phyloP scores from a whole-genome alignment of 129 eudicot species.

The Logfia minima region DNA sequence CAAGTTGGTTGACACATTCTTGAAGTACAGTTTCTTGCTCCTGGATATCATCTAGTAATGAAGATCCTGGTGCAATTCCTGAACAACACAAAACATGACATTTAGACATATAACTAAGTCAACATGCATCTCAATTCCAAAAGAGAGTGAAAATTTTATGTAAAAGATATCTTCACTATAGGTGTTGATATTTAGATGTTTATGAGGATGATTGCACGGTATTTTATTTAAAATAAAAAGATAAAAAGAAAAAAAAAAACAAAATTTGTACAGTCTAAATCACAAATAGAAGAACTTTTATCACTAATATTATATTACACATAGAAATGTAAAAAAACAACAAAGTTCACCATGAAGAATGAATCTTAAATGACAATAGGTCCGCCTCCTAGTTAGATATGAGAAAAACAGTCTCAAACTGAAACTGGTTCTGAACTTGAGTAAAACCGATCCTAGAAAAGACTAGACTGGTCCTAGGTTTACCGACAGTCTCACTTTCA shows the following conservation, averaged over 20 bases:
- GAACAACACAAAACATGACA: constrained; percentile 18
- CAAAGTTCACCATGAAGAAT: not conserved
- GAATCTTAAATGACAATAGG: not conserved
- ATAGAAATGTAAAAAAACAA: not conserved
- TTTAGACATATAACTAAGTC: not conserved
- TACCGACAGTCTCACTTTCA: too few species aligned
- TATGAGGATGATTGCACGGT: not conserved
- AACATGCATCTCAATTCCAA: not conserved
- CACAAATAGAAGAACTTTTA: not conserved
- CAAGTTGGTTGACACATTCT: constrained; percentile 70
- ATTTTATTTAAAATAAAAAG: too few species aligned
- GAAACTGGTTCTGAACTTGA: too few species aligned
- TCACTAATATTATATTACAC: not conserved
- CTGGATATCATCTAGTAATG: constrained; percentile 60
- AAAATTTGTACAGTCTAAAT: not conserved
- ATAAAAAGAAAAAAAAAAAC: too few species aligned
- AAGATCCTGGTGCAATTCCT: constrained; percentile 59
- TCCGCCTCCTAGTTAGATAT: not conserved
- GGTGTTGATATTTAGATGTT: not conserved
- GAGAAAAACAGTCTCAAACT: too few species aligned
- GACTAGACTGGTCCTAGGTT: too few species aligned
- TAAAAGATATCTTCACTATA: not conserved
- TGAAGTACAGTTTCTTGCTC: constrained; percentile 73
- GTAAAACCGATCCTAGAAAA: too few species aligned
- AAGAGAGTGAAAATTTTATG: not conserved